Percentiles rank a stretch among this genome's conserved stretches.
Conservation (phyloP, 352 stramenopile species). For the Phytophthora pini region DNA sequence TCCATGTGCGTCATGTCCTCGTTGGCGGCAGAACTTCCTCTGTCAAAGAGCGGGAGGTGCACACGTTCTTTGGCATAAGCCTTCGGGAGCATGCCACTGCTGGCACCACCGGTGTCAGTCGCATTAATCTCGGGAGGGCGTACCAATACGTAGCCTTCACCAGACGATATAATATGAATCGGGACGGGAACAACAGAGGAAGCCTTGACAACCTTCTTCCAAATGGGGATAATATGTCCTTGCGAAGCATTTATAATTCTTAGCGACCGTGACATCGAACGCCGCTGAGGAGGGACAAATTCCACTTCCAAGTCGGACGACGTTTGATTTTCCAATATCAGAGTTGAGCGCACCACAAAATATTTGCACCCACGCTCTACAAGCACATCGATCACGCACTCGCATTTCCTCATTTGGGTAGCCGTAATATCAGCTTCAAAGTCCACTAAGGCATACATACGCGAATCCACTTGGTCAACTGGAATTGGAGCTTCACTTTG, state of each 20-base stretch:
- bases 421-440: constrained; percentile 54
- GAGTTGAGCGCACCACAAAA: constrained; percentile 84
- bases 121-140: constrained; percentile 68
- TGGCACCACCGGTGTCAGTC: constrained; percentile 21
- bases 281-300: constrained; percentile 69
- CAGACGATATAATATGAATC: constrained; percentile 73
- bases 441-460: constrained; percentile 83
- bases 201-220: constrained; percentile 69
- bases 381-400: constrained; percentile 87
- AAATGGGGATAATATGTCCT: constrained; percentile 62
- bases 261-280: constrained; percentile 42
- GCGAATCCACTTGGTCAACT: constrained; percentile 85
- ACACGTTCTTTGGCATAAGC: constrained; percentile 82
- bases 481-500: constrained; percentile 79
- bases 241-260: constrained; percentile 34
- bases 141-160: constrained; percentile 78
- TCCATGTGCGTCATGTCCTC: constrained; percentile 35
- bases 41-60: constrained; percentile 73
- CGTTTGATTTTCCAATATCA: constrained; percentile 86
- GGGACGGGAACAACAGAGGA: constrained; percentile 72
- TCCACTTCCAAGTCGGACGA: constrained; percentile 87
- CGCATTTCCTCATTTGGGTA: constrained; percentile 70
- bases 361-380: constrained; percentile 89
- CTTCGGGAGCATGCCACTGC: constrained; percentile 43
- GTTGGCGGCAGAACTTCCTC: constrained; percentile 36